Evolutionary conservation across 2,329 filamentous ascomycete species (phyloP).

Genomic region (Leptographium wingfieldii): DNA sequence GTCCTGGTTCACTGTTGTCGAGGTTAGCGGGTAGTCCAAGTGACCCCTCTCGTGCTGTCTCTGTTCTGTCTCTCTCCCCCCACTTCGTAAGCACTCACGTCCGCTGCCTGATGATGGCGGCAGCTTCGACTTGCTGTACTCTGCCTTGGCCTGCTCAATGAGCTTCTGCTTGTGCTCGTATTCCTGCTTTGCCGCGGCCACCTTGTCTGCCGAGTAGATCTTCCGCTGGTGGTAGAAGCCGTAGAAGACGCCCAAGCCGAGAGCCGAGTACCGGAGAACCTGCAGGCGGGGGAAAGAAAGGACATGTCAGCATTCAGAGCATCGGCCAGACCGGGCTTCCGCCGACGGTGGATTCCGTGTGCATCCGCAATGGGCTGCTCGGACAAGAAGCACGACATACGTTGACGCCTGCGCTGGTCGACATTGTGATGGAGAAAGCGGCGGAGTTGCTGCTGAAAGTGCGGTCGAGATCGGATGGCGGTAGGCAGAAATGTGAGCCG

Average conservation of each 20-base stretch:
- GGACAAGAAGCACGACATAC: conserved; percentile 15
- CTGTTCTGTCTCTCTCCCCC: conserved; percentile 13
- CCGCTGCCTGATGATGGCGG: conserved; percentile 20
- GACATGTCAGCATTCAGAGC: neutral
- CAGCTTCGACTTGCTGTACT: conserved; percentile 68
- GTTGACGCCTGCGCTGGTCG: conserved; percentile 20
- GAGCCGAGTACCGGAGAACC: conserved; percentile 95
- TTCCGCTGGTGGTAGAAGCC: conserved; percentile 86
- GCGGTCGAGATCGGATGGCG: neutral
- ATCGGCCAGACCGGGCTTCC: neutral
- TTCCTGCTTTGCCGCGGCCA: conserved; percentile 61
- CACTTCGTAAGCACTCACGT: conserved; percentile 18
- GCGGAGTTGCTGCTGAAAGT: neutral
- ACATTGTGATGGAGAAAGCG: conserved; percentile 13
- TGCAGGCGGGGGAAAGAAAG: conserved; percentile 25
- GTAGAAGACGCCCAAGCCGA: conserved; percentile 86
- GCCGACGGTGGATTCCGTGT: neutral
- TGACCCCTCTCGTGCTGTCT: neutral
- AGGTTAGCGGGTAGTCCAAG: neutral
- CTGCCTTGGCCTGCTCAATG: conserved; percentile 86
- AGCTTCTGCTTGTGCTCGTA: conserved; percentile 84
- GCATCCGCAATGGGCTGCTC: neutral
- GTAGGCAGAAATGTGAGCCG: neutral
- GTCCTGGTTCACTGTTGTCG: conserved; percentile 30
- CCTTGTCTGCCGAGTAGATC: conserved; percentile 59